These are phyloP conservation scores for Polytrichum commune DNA, from an alignment of 225 moss, liverwort and hornwort genomes.

Conservation along the genomic window DNA sequence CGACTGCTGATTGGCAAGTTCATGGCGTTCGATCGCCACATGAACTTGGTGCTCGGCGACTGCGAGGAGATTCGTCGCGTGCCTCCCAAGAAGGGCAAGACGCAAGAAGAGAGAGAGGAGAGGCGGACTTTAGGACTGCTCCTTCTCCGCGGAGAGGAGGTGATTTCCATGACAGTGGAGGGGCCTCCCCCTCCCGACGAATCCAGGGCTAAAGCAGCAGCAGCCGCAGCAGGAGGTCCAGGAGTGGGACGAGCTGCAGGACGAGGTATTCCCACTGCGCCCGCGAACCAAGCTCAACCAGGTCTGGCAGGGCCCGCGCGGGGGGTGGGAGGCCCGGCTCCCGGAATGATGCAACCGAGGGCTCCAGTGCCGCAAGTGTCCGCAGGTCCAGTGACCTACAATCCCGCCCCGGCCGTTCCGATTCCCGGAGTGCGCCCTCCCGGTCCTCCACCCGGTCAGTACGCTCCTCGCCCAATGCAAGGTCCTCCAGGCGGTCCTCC, in stretches of 20 bases:
- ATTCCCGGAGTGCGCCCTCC: slow-evolving; percentile 78
- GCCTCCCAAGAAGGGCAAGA: slow-evolving; percentile 87
- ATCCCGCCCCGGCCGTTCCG: slow-evolving; percentile 55
- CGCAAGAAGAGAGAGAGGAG: slow-evolving; percentile 85
- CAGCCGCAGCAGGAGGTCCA: slow-evolving; percentile 87
- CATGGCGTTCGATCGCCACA: slow-evolving; percentile 96
- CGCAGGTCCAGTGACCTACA: slow-evolving; percentile 81
- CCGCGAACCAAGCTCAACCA: slow-evolving; percentile 87
- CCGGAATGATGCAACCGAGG: slow-evolving; percentile 96
- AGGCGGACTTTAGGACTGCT: slow-evolving; percentile 84
- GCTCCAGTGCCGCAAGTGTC: slow-evolving; percentile 84
- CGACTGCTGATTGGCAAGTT: slow-evolving; percentile 87
- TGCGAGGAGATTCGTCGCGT: slow-evolving; percentile 90
- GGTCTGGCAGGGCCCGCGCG: slow-evolving; percentile 85
- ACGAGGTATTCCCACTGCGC: slow-evolving; percentile 88
- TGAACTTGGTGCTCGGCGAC: slow-evolving; percentile 93
- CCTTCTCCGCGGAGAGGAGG: slow-evolving; percentile 88
- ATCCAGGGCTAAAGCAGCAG: slow-evolving; percentile 85
- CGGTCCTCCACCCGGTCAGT: slow-evolving; percentile 74
- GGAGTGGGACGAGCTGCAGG: slow-evolving; percentile 93
- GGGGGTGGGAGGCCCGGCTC: slow-evolving; percentile 94
- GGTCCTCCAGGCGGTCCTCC: slow-evolving; percentile 59
- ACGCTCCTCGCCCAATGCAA: slow-evolving; percentile 68
- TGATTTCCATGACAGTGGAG: slow-evolving; percentile 96
- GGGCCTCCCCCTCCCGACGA: slow-evolving; percentile 97